Evolutionary conservation across 768 basidiomycete species (phyloP).

Genomic region (Tylopilus sp.): DNA sequence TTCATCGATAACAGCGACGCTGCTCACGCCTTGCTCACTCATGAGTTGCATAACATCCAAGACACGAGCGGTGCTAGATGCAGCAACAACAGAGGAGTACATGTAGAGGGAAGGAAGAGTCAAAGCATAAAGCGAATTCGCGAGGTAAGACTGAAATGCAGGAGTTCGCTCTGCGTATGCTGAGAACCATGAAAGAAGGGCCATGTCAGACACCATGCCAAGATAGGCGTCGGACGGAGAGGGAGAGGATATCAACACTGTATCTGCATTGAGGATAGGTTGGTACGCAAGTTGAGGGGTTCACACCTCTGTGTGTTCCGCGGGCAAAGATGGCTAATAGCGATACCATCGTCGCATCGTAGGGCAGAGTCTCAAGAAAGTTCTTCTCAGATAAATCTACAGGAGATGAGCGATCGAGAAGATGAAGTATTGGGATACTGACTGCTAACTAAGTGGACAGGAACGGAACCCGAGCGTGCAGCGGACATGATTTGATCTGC

Average conservation of each 20-base stretch:
- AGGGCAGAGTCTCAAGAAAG: constrained; percentile 58
- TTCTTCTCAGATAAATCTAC: constrained; percentile 86
- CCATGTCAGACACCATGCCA: constrained; percentile 74
- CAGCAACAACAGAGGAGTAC: constrained; percentile 59
- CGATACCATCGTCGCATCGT: constrained; percentile 61
- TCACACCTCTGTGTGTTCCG: constrained; percentile 68
- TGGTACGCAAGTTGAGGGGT: background rate
- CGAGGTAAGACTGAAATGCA: constrained; percentile 37
- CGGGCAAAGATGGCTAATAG: constrained; percentile 64
- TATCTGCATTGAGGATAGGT: background rate
- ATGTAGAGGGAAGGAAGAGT: constrained; percentile 65
- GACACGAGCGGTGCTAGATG: constrained; percentile 57
- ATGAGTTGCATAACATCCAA: constrained; percentile 82
- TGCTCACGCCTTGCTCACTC: constrained; percentile 84
- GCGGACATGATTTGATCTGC: constrained; percentile 69
- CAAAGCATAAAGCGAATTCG: constrained; percentile 52
- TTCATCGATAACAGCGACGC: constrained; percentile 72
- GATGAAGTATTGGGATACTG: constrained; percentile 25
- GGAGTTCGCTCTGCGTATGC: constrained; percentile 44
- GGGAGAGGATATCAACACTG: constrained; percentile 56
- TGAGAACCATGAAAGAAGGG: constrained; percentile 68
- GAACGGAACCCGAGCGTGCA: constrained; percentile 69
- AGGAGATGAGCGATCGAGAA: background rate
- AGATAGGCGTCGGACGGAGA: constrained; percentile 45
- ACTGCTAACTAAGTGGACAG: constrained; percentile 79